A percentile compares a stretch with the other conserved stretches of the same genome.
Evolutionary conservation across 2,329 filamentous ascomycete genomes (phyloP).

Genomic region (Aquanectria penicillioides): DNA sequence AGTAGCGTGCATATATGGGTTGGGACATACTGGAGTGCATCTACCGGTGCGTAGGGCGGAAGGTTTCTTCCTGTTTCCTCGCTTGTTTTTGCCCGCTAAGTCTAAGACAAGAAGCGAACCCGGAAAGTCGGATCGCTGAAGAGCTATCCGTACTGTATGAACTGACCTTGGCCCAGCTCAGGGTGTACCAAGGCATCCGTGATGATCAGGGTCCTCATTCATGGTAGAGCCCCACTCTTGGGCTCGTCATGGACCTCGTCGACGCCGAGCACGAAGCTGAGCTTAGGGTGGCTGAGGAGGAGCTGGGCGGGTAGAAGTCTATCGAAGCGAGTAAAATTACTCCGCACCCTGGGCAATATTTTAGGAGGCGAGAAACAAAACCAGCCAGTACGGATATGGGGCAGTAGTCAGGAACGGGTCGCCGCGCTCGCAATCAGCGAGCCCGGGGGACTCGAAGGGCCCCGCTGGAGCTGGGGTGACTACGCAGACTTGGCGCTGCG

Average conservation of each 20-base stretch:
- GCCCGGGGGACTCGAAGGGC: slow-evolving; percentile 1
- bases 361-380: not conserved
- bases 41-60: not conserved
- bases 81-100: not conserved
- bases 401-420: not conserved
- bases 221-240: too few species aligned
- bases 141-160: too few species aligned
- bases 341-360: not conserved
- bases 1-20: too few species aligned
- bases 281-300: not conserved
- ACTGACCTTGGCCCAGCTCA: not conserved
- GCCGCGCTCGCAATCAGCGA: not conserved
- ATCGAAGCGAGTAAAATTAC: not conserved
- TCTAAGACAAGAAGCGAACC: not conserved
- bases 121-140: not conserved
- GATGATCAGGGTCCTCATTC: not conserved
- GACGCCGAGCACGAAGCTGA: too few species aligned
- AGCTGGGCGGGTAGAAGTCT: too few species aligned
- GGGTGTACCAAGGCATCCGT: not conserved
- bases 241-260: too few species aligned
- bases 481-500: not conserved
- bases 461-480: not conserved
- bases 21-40: too few species aligned
- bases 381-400: not conserved
- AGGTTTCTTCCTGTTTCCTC: slow-evolving; percentile 4